phyloP scores from a whole-genome alignment of 306 rosid genomes.

The Prunus mongolica region DNA sequence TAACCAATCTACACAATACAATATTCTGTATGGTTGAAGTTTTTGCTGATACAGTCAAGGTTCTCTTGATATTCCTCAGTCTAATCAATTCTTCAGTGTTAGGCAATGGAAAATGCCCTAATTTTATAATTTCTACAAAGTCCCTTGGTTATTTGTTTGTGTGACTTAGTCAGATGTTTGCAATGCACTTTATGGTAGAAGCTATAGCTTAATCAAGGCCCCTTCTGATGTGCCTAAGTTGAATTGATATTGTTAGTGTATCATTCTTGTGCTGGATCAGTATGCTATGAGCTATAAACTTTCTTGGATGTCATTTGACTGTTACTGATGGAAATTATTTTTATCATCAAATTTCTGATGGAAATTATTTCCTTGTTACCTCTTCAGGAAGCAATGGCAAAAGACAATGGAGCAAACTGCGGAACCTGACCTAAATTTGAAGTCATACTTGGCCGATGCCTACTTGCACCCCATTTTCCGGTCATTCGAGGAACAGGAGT shows the following conservation, averaged over 20 bases:
- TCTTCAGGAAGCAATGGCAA: constrained; percentile 84
- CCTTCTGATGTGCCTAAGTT: not conserved
- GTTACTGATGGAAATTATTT: no score
- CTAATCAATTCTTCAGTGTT: no score
- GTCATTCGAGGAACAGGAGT: constrained; percentile 67
- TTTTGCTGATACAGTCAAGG: no score
- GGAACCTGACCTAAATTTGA: constrained; percentile 67
- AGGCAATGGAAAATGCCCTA: no score
- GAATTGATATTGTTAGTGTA: not conserved
- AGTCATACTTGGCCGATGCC: constrained; percentile 78
- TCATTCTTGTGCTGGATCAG: not conserved
- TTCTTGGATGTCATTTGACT: not conserved
- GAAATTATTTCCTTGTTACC: constrained; percentile 12
- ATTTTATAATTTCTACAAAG: no score
- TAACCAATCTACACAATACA: no score
- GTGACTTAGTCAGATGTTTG: no score
- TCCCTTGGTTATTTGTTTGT: no score
- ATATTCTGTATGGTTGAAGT: no score
- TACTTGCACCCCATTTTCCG: constrained; percentile 91
- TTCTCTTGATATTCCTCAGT: no score
- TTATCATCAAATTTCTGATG: not conserved
- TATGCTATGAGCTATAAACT: not conserved
- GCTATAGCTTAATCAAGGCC: not conserved
- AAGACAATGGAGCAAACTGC: constrained; percentile 60
- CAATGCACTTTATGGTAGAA: no score